Evolutionary conservation across 2,329 filamentous ascomycete genomes (phyloP).

Genomic region (Exophiala calicioides): DNA sequence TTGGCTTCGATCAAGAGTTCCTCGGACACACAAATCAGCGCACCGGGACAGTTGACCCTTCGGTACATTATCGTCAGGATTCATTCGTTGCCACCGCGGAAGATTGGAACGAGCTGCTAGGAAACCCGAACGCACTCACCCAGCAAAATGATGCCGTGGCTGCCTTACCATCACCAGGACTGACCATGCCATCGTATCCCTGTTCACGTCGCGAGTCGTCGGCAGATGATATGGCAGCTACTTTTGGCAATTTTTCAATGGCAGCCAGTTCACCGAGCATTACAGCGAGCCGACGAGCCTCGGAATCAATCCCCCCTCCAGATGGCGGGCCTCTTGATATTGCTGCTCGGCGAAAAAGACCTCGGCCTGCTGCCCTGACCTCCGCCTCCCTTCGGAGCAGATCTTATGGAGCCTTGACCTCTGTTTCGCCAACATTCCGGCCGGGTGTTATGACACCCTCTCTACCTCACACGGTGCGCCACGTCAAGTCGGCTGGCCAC

Average conservation of each 20-base stretch:
- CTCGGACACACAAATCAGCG: conserved; percentile 11
- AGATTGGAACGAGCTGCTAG: conserved; percentile 20
- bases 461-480: conserved; percentile 43
- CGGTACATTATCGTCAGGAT: conserved; percentile 15
- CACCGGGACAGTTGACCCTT: conserved; percentile 1
- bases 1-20: conserved; percentile 26
- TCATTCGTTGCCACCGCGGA: conserved; percentile 24
- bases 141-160: conserved; percentile 13
- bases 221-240: conserved; percentile 28
- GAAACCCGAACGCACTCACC: conserved; percentile 20
- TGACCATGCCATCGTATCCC: conserved; percentile 28
- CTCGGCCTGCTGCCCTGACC: conserved; percentile 49
- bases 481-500: conserved; percentile 48
- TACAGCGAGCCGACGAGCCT: conserved; percentile 56
- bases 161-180: conserved; percentile 22
- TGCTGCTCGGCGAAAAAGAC: conserved; percentile 48
- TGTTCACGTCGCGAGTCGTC: conserved; percentile 27
- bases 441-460: conserved; percentile 37
- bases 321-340: conserved; percentile 46
- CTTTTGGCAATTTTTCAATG: conserved; percentile 29
- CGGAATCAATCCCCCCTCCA: conserved; percentile 51
- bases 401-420: conserved; percentile 41
- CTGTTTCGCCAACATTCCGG: conserved; percentile 44
- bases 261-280: conserved; percentile 18
- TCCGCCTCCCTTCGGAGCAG: conserved; percentile 41